Evolutionary conservation across 2,329 filamentous ascomycete genomes (phyloP), one percentile per base, ranked within the genome.

Genomic region (Colletotrichum liriopes): DNA sequence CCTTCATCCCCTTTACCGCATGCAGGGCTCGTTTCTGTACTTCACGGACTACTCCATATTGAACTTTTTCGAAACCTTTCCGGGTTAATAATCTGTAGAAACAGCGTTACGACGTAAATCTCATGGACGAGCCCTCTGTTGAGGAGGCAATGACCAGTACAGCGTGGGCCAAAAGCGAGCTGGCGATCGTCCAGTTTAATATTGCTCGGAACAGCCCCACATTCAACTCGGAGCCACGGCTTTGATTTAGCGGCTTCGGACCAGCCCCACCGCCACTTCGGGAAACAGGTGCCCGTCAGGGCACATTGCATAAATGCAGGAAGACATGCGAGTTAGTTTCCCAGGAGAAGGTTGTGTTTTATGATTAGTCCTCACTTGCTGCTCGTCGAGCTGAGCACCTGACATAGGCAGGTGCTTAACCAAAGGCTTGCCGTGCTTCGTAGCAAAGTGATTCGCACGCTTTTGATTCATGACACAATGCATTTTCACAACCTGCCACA

Each of bases 201-300:
- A 47, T 39, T 37, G 23, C 62, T 70, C 67, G 67, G 67, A 54
- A 14, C 32, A 65, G 61, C 54, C 67, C 67, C 67, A 70, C 61
- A 29, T 43, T 47, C 2, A 2, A 35, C 23, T 20, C 26, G 56
- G 56, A 56, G 52, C 52, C 32, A 56, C 52, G 58, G 47, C 16
- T 20, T 26, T 16, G 35, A n/a, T 49, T 41, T 55, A 63, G 65
- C 59, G 51, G 59, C 39, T 32, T 68, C 60, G 67, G 52, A 69
- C 26, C 11, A 29, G 60, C 43, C 62, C 66, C 59, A 59, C 43
- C 41, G 8, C 14, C 51, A 41, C 63, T 18, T 23, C 8, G 14
- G 14, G 37, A 45, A 26, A 35, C 52, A 23, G 29, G 18, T 29
- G 52, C 20, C 52, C 32, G 52, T 9, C 32, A 14, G 32, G 32